Percentiles rank a stretch among this genome's conserved stretches.
These are phyloP conservation scores for Blastocystis sp. DNA, from an alignment of 352 stramenopile species.

Conservation along the genomic window DNA sequence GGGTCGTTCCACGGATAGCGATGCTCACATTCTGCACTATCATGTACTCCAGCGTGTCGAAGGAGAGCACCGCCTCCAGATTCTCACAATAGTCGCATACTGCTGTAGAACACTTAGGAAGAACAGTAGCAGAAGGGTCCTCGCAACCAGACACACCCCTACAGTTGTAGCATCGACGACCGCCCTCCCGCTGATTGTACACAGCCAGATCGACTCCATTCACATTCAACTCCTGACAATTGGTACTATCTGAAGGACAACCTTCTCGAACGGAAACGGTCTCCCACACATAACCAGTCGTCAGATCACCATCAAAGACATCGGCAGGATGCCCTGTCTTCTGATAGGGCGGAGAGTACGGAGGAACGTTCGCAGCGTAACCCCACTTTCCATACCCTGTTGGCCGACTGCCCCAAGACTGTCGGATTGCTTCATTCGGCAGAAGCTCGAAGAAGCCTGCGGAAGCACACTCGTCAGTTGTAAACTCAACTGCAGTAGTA, in stretches of 20 bases:
- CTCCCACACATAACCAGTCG: conserved; percentile 49
- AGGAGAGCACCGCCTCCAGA: not conserved
- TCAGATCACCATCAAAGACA: conserved; percentile 46
- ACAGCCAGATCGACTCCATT: not conserved
- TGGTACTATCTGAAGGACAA: conserved; percentile 22
- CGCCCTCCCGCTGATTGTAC: conserved; percentile 39
- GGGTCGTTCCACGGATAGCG: not conserved
- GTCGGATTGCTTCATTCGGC: conserved; percentile 32
- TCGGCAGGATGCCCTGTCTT: conserved; percentile 46
- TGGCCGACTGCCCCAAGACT: conserved; percentile 3
- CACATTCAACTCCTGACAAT: conserved; percentile 43
- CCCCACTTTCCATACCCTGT: conserved; percentile 59
- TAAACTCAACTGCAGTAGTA: not conserved
- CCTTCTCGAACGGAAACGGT: conserved; percentile 1
- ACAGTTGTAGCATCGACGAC: conserved; percentile 17
- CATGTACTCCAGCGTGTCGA: conserved; percentile 9
- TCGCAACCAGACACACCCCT: not conserved
- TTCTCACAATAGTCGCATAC: conserved; percentile 50
- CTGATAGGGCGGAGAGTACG: conserved; percentile 56
- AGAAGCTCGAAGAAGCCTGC: not conserved
- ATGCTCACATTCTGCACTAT: not conserved
- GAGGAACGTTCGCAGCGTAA: conserved; percentile 48
- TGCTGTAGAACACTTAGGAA: conserved; percentile 20
- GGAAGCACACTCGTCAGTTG: not conserved
- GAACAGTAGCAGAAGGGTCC: not conserved